Evolutionary conservation across 306 rosid genomes (phyloP).

Genomic region (Cercis canadensis): DNA sequence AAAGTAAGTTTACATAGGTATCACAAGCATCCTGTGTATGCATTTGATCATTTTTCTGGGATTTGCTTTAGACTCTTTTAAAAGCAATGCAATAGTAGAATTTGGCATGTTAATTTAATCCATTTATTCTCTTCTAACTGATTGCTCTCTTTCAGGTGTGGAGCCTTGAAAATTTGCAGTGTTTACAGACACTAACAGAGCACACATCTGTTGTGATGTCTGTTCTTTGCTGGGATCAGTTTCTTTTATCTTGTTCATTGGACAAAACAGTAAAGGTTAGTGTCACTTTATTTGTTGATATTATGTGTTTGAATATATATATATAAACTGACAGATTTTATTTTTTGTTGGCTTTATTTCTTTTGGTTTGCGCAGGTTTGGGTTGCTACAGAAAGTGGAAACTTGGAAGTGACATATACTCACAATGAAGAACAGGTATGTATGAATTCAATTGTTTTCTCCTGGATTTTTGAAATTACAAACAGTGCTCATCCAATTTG

Average conservation of each 20-base stretch:
- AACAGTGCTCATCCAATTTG: too few species aligned
- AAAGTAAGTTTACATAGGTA: conserved; percentile 55
- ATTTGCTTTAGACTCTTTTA: conserved; percentile 6
- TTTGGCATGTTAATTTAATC: conserved; percentile 19
- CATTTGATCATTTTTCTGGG: not conserved
- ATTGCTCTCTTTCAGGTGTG: conserved; percentile 70
- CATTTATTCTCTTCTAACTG: conserved; percentile 11
- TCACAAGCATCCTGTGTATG: not conserved
- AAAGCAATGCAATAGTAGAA: conserved; percentile 8
- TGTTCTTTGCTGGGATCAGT: conserved; percentile 98
- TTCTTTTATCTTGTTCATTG: conserved; percentile 84
- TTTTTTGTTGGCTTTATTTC: conserved; percentile 3
- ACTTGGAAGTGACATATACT: conserved; percentile 88
- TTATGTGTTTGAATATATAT: not conserved
- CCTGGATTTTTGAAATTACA: not conserved
- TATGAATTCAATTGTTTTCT: conserved; percentile 17
- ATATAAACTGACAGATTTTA: not conserved
- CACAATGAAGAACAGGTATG: conserved; percentile 89
- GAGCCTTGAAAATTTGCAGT: conserved; percentile 91
- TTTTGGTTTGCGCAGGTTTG: conserved; percentile 69
- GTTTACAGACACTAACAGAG: conserved; percentile 84
- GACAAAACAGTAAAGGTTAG: conserved; percentile 88
- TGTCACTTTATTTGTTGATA: conserved; percentile 28
- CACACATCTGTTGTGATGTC: conserved; percentile 97
- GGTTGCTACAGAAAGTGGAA: conserved; percentile 88